Evolutionary conservation across 257 asterid genomes (phyloP), one percentile per base, ranked within the genome.

Genomic region (Penstemon newberryi): DNA sequence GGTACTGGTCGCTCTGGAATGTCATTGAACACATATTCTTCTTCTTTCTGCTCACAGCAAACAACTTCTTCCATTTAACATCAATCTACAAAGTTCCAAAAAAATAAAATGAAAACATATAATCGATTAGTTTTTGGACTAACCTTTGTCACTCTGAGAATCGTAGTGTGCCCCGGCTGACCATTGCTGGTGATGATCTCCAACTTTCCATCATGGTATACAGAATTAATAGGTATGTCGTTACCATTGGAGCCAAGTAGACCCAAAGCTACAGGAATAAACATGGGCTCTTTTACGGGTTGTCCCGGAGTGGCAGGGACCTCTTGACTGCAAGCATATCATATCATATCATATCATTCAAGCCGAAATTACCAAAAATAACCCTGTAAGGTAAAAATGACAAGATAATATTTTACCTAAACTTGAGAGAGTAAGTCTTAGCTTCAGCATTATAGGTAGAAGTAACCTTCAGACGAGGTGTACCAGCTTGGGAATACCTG

Each of bases 401-500:
- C 42, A 57, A 45, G 53, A 70, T 37, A 9, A 63, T 4, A 50
- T 51, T 59, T 67, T 77, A 91, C 99, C 91, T 94, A 71, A 94
- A 91, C 78, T 91, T 91, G 77, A 94, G 84, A 59, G 92, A 77
- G 65, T 67, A 94, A 37, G 96, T 87, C 67, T 60, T 77, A 25
- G 86, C 82, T 75, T 91, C 81, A 42, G 90, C 74, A 71, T 89
- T 73, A 64, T 89, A 91, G 49, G 73, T 69, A 45, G 96, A 82
- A 55, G 57, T 75, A 57, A 89, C 96, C 69, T 82, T 87, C 78
- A 94, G 79, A 58, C 59, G 75, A 69, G 99, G 97, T 6, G 99
- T 91, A 59, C 99, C 99, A 61, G 99, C 99, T 82, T 94, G 97
- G 11, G 99, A 91, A 74, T 94, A 94, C 99, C 99, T 94, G 75